Evolutionary conservation across 176 grass and related monocot species (phyloP).

Genomic region (Elaeis guineensis): DNA sequence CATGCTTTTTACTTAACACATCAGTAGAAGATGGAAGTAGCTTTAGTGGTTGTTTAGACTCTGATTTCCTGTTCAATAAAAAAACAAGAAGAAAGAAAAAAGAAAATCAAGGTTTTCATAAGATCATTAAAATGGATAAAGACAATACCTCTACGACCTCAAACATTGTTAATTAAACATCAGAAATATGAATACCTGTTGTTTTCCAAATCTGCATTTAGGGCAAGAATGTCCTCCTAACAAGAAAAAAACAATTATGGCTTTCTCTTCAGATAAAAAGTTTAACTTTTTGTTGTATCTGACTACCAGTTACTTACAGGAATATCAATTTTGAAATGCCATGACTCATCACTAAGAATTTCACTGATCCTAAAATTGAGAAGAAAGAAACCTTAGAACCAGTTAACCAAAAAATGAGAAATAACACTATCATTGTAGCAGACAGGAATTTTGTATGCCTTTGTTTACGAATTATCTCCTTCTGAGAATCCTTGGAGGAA

Average conservation of each 20-base stretch:
- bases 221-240: constrained; percentile 67
- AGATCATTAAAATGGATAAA: too few species aligned
- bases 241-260: constrained; percentile 29
- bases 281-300: neutral
- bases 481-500: constrained; percentile 29
- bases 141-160: too few species aligned
- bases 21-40: constrained; percentile 56
- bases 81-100: neutral
- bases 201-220: constrained; percentile 52
- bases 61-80: constrained; percentile 36
- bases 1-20: constrained; percentile 56
- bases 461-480: constrained; percentile 57
- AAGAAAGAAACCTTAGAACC: constrained; percentile 3
- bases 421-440: neutral
- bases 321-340: constrained; percentile 52
- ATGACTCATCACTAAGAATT: constrained; percentile 52
- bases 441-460: constrained; percentile 33
- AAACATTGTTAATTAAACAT: neutral
- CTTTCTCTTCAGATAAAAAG: neutral
- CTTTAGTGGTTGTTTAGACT: constrained; percentile 49
- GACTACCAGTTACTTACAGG: constrained; percentile 67
- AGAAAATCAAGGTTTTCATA: constrained; percentile 14
- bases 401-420: constrained; percentile 8
- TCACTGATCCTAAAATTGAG: constrained; percentile 60
- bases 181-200: constrained; percentile 34